These are phyloP conservation scores for Avena insularis DNA, from an alignment of 176 grass and related monocot species.

Conservation along the genomic window DNA sequence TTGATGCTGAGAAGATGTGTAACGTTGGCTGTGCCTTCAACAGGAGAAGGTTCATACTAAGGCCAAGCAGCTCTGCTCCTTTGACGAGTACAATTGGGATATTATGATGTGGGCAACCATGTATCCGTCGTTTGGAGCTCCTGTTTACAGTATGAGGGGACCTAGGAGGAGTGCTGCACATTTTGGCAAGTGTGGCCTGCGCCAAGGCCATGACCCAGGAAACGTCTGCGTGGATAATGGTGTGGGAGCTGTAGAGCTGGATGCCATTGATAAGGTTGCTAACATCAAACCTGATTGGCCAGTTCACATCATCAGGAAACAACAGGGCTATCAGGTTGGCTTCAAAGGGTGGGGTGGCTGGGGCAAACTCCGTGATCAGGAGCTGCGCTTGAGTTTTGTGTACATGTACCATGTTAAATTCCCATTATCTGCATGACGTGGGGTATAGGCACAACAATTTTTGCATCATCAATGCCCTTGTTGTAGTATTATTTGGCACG, in stretches of 20 bases:
- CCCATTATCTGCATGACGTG: slow-evolving; percentile 28
- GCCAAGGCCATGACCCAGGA: slow-evolving; percentile 66
- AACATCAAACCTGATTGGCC: slow-evolving; percentile 75
- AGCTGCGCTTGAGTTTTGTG: slow-evolving; percentile 82
- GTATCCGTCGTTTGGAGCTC: slow-evolving; percentile 68
- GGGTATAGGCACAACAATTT: slow-evolving; percentile 30
- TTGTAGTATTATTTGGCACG: slow-evolving; percentile 46
- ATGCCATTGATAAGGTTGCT: slow-evolving; percentile 58
- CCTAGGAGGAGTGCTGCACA: slow-evolving; percentile 72
- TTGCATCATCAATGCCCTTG: slow-evolving; percentile 27
- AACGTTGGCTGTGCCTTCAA: slow-evolving; percentile 92
- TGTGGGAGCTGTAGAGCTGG: slow-evolving; percentile 43
- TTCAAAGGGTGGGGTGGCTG: slow-evolving; percentile 93
- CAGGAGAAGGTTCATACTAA: slow-evolving; percentile 82
- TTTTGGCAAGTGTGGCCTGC: slow-evolving; percentile 80
- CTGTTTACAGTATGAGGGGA: slow-evolving; percentile 75
- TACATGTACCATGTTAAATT: slow-evolving; percentile 70
- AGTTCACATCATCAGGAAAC: slow-evolving; percentile 54
- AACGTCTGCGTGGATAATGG: slow-evolving; percentile 64
- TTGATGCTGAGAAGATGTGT: slow-evolving; percentile 81
- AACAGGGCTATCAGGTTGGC: slow-evolving; percentile 66
- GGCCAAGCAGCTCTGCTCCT: slow-evolving; percentile 79
- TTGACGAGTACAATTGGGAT: slow-evolving; percentile 96
- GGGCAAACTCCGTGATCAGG: slow-evolving; percentile 68
- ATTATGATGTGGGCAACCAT: slow-evolving; percentile 89